A percentile compares a stretch with the other conserved stretches of the same genome.
phyloP scores from a whole-genome alignment of 73 alveolate genomes.

The Paramecium pentaurelia region DNA sequence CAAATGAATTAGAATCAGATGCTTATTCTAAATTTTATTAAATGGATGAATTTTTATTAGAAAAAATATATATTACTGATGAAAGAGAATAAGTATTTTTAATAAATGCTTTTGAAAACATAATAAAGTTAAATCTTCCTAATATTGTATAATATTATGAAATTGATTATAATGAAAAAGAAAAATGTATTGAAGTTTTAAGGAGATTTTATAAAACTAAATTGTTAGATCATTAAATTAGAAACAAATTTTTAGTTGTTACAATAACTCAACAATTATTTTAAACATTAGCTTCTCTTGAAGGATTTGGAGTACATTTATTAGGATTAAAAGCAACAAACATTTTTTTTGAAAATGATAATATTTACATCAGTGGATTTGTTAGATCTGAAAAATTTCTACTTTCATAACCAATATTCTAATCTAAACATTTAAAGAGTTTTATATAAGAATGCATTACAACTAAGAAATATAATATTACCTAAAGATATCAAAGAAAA shows the following conservation, averaged over 20 bases:
- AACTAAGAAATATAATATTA: not conserved
- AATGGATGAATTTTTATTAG: not conserved
- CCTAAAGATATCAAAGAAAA: not conserved
- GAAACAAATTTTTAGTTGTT: not conserved
- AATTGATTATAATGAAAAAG: constrained; percentile 19
- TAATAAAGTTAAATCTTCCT: not conserved
- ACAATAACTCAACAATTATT: not conserved
- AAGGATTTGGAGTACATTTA: constrained; percentile 21
- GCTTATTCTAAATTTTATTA: not conserved
- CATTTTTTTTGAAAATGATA: not conserved
- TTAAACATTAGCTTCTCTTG: constrained; percentile 31
- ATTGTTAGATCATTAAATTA: not conserved
- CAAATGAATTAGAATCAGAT: constrained; percentile 38
- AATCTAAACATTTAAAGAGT: not conserved
- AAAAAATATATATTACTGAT: constrained; percentile 11
- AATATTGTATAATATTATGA: not conserved
- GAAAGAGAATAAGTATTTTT: constrained; percentile 24
- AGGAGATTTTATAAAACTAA: constrained; percentile 1
- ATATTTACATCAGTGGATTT: not conserved
- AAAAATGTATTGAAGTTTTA: constrained; percentile 16
- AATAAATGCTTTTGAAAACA: constrained; percentile 16
- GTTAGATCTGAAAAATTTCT: constrained; percentile 40
- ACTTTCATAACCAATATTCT: not conserved
- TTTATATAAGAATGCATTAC: not conserved
- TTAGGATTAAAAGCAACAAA: constrained; percentile 25